A percentile compares a stretch with the other conserved stretches of the same genome.
phyloP scores from a whole-genome alignment of 2,329 filamentous ascomycete species.

The Neopestalotiopsis sp. region DNA sequence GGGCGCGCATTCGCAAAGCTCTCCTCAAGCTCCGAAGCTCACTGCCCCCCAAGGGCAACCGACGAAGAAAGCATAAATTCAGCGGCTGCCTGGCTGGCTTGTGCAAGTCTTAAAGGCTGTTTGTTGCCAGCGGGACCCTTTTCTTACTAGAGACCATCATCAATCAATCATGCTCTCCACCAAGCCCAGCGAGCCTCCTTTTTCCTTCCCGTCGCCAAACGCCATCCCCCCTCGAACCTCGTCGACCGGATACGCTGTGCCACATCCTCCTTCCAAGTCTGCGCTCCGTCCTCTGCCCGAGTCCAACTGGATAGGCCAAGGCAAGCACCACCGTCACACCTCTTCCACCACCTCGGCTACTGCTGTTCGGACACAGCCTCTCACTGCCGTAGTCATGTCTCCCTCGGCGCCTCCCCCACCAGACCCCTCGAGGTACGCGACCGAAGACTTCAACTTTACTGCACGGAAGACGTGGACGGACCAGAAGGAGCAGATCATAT shows the following conservation, averaged over 20 bases:
- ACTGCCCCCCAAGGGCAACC: background rate
- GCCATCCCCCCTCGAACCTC: constrained; percentile 77
- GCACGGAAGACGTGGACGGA: constrained; percentile 65
- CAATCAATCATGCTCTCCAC: constrained; percentile 13
- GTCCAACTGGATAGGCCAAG: constrained; percentile 60
- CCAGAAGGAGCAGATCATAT: constrained; percentile 78
- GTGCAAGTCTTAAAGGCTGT: constrained; percentile 3
- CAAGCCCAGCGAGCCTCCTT: constrained; percentile 16
- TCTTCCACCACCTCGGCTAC: constrained; percentile 25
- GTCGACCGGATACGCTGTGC: constrained; percentile 57
- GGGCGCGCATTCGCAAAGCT: background rate
- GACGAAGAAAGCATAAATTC: constrained; percentile 9
- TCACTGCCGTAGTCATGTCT: constrained; percentile 40
- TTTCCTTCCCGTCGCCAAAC: constrained; percentile 58
- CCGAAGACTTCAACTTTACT: constrained; percentile 59
- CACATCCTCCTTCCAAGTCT: constrained; percentile 39
- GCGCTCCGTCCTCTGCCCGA: constrained; percentile 63
- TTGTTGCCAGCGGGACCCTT: background rate
- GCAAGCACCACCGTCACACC: constrained; percentile 37
- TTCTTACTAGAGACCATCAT: background rate
- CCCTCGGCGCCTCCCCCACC: constrained; percentile 45
- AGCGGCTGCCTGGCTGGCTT: constrained; percentile 18
- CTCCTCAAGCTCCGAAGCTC: background rate
- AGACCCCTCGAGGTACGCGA: constrained; percentile 58
- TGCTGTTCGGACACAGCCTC: constrained; percentile 15